Evolutionary conservation across 495 filamentous ascomycete species (phyloP).

Genomic region (Hyphodiscus hymeniophilus): DNA sequence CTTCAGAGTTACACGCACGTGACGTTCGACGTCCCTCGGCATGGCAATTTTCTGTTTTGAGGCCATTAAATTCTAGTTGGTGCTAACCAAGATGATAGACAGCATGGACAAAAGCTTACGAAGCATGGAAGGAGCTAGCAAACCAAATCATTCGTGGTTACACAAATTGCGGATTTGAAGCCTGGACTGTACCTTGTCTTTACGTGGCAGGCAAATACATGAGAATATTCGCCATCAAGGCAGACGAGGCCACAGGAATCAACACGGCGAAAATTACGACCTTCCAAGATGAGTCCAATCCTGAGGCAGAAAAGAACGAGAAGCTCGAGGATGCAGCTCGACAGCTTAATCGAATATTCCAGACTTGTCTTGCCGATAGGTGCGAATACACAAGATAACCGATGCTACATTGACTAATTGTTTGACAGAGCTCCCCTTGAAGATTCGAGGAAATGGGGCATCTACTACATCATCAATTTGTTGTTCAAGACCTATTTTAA

Average conservation of each 20-base stretch:
- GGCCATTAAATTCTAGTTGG: neutral
- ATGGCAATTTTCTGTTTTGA: neutral
- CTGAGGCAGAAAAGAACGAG: constrained; percentile 61
- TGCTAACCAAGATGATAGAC: constrained; percentile 26
- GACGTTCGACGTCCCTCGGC: neutral
- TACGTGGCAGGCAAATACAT: constrained; percentile 79
- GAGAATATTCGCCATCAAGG: constrained; percentile 78
- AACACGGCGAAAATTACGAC: constrained; percentile 33
- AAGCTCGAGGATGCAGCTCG: constrained; percentile 84
- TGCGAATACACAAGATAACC: constrained; percentile 31
- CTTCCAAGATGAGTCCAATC: constrained; percentile 70
- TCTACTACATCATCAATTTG: constrained; percentile 86
- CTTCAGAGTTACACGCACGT: neutral
- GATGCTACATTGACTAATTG: constrained; percentile 3
- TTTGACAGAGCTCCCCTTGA: constrained; percentile 64
- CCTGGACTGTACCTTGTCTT: constrained; percentile 84
- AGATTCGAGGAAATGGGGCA: constrained; percentile 93
- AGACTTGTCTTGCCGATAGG: constrained; percentile 81
- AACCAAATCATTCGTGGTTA: constrained; percentile 68
- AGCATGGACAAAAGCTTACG: constrained; percentile 69
- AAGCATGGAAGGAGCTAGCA: constrained; percentile 73
- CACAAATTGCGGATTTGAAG: constrained; percentile 55
- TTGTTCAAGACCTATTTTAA: constrained; percentile 98
- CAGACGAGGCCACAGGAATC: constrained; percentile 57
- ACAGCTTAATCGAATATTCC: constrained; percentile 82